These are phyloP conservation scores for Rhizoclosmatium sp. DNA, from an alignment of 192 early-diverging fungal species.

Conservation along the genomic window DNA sequence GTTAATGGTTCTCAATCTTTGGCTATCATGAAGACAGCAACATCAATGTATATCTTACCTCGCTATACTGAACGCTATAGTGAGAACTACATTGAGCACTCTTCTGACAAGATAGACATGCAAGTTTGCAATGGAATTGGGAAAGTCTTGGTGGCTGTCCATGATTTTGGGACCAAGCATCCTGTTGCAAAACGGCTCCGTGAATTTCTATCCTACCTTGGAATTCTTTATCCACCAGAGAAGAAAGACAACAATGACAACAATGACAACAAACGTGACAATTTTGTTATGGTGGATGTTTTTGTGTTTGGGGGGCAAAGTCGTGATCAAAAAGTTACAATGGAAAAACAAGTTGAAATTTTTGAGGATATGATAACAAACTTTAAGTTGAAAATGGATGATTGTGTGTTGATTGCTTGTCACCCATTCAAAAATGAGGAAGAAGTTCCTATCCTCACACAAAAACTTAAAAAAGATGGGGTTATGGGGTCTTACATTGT, in stretches of 20 bases:
- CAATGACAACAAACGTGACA: no score
- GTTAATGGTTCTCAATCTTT: no score
- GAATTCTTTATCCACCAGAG: neutral
- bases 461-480: no score
- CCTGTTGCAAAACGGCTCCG: neutral
- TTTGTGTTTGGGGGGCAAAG: constrained; percentile 21
- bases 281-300: constrained; percentile 1
- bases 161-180: constrained; percentile 15
- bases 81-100: no score
- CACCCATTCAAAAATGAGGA: neutral
- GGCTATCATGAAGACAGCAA: no score
- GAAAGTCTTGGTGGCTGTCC: neutral
- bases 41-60: no score
- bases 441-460: constrained; percentile 12
- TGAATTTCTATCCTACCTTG: neutral
- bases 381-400: neutral
- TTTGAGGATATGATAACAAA: neutral
- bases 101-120: no score
- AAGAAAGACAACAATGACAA: neutral
- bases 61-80: no score
- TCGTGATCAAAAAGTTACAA: neutral
- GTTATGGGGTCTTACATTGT: no score
- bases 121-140: no score
- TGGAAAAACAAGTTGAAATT: neutral
- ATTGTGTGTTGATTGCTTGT: neutral